Evolutionary conservation across 805 yeast species (phyloP).

Genomic region (Pichia membranifaciens): DNA sequence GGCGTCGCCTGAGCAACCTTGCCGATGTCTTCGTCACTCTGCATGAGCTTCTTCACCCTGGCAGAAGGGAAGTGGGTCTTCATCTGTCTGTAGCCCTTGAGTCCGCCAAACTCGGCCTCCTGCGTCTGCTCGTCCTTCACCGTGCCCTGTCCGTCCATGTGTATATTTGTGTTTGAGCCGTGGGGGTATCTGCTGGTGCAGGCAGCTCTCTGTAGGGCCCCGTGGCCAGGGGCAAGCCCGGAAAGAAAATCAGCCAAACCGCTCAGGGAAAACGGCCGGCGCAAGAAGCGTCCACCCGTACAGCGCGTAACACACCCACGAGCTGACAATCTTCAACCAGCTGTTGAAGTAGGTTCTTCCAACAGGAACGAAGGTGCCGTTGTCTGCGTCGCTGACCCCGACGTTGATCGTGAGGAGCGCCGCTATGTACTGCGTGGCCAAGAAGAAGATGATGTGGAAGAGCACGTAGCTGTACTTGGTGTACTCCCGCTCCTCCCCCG

Average conservation of each 20-base stretch:
- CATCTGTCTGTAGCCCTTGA: conserved; percentile 40
- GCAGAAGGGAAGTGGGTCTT: conserved; percentile 90
- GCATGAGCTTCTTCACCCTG: conserved; percentile 93
- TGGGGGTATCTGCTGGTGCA: too few relatives aligned
- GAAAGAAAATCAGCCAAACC: conserved; percentile 44
- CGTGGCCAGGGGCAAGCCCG: too few relatives aligned
- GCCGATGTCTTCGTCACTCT: conserved; percentile 96
- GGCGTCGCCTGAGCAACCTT: conserved; percentile 99
- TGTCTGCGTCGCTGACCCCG: conserved; percentile 62
- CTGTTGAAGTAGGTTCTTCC: conserved; percentile 94
- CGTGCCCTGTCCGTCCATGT: background rate
- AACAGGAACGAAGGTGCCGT: conserved; percentile 90
- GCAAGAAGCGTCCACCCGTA: conserved; percentile 91
- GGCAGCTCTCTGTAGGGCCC: too few relatives aligned
- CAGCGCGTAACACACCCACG: conserved; percentile 84
- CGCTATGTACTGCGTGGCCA: conserved; percentile 97
- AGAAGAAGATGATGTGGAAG: conserved; percentile 85
- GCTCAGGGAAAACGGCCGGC: conserved; percentile 84
- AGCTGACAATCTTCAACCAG: conserved; percentile 87
- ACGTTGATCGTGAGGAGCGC: conserved; percentile 90
- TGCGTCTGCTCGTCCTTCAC: background rate
- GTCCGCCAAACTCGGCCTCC: conserved; percentile 15
- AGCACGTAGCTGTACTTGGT: conserved; percentile 81
- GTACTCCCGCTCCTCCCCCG: conserved; percentile 53
- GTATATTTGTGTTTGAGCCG: too few relatives aligned